Conservation (phyloP, 192 early-diverging fungal genomes). For the Rhizoclosmatium globosum region DNA sequence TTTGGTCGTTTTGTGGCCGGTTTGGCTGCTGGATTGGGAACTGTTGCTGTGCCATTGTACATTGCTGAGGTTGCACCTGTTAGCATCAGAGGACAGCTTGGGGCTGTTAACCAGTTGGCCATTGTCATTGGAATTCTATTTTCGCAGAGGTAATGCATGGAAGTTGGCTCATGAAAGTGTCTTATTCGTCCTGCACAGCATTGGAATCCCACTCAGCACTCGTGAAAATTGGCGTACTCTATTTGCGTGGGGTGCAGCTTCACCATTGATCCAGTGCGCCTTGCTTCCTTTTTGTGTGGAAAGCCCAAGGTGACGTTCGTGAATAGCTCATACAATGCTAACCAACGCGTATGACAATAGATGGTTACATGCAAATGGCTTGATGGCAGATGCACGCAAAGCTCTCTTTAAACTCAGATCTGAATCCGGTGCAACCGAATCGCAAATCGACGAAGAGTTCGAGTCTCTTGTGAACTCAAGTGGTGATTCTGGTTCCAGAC, state of each 20-base stretch:
- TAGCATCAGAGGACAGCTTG: conserved; percentile 74
- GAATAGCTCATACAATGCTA: not conserved
- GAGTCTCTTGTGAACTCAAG: conserved; percentile 18
- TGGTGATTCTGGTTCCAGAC: not conserved
- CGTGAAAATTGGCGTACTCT: conserved; percentile 74
- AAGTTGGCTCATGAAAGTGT: not conserved
- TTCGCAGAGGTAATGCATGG: conserved; percentile 66
- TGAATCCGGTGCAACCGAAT: conserved; percentile 33
- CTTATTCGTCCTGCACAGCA: not conserved
- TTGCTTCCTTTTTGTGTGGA: conserved; percentile 82
- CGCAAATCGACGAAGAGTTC: conserved; percentile 68
- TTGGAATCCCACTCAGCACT: conserved; percentile 55
- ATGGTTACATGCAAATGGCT: conserved; percentile 67
- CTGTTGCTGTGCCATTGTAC: conserved; percentile 84
- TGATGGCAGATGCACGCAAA: conserved; percentile 66
- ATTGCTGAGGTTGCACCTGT: conserved; percentile 79
- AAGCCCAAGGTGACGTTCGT: conserved; percentile 61
- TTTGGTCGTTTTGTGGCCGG: conserved; percentile 79
- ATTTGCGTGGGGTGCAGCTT: conserved; percentile 52
- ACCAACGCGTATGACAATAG: conserved; percentile 29
- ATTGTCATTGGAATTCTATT: conserved; percentile 83
- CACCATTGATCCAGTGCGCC: conserved; percentile 70
- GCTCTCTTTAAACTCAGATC: conserved; percentile 64
- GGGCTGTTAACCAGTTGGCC: conserved; percentile 85
- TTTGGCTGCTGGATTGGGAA: conserved; percentile 76